Conservation (phyloP, 2,329 filamentous ascomycete species). For the Diplodia seriata region DNA sequence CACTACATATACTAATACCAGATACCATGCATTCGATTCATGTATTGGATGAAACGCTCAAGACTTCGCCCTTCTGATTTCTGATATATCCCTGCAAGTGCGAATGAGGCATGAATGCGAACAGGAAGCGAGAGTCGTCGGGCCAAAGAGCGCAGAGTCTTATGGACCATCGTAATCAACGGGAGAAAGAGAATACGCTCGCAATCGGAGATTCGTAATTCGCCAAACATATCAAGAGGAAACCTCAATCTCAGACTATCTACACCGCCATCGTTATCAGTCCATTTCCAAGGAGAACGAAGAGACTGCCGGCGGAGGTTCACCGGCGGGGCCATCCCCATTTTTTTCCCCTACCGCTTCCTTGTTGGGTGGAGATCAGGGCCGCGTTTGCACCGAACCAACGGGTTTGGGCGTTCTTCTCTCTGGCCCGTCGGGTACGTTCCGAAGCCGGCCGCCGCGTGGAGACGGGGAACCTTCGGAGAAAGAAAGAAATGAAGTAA, state of each 20-base stretch:
- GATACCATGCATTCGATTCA: background rate
- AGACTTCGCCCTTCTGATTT: background rate
- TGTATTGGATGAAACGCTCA: background rate
- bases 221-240: too few relatives aligned
- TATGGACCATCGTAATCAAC: background rate
- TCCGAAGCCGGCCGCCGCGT: background rate
- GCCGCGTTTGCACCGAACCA: background rate
- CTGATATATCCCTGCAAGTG: background rate
- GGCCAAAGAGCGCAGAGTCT: background rate
- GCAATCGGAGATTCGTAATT: background rate
- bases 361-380: background rate
- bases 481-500: background rate
- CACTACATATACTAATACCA: constrained; percentile 1
- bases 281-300: background rate
- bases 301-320: background rate
- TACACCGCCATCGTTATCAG: background rate
- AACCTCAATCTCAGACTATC: background rate
- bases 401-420: background rate
- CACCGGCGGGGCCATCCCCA: background rate
- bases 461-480: background rate
- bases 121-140: background rate
- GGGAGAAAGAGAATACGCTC: background rate
- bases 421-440: background rate
- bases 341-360: background rate
- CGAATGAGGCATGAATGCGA: background rate